Evolutionary conservation across 2,329 filamentous ascomycete species (phyloP).

Genomic region (Teratosphaeria gauchensis): DNA sequence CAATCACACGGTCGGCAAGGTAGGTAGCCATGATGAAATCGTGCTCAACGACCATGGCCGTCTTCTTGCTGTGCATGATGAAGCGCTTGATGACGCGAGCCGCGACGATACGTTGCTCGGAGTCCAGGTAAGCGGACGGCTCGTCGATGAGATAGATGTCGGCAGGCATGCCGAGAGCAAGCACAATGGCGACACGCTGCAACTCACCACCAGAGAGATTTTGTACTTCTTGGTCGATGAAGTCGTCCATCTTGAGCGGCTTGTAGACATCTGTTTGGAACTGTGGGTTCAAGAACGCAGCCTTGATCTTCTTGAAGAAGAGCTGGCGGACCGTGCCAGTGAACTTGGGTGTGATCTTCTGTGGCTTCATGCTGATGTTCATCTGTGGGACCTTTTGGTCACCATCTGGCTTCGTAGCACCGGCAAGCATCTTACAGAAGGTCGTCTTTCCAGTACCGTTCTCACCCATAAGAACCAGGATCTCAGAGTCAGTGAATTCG

Average conservation of each 20-base stretch:
- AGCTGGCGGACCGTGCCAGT: constrained; percentile 92
- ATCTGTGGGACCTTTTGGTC: constrained; percentile 72
- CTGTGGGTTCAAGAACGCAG: constrained; percentile 88
- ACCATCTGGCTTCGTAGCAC: constrained; percentile 82
- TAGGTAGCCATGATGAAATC: constrained; percentile 96
- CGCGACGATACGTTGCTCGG: constrained; percentile 96
- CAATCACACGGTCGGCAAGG: constrained; percentile 87
- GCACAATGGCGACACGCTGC: constrained; percentile 95
- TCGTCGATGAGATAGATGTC: constrained; percentile 99
- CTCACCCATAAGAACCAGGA: constrained; percentile 99
- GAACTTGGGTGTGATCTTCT: constrained; percentile 98
- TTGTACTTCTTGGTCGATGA: constrained; percentile 99
- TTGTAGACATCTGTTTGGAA: constrained; percentile 99
- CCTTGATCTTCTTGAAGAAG: constrained; percentile 99
- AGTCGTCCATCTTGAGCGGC: constrained; percentile 96
- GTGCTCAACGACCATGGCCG: constrained; percentile 98
- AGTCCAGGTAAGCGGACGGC: constrained; percentile 93
- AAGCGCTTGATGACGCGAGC: constrained; percentile 98
- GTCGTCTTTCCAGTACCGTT: constrained; percentile 99
- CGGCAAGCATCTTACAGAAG: constrained; percentile 92
- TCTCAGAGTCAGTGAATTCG: constrained; percentile 93
- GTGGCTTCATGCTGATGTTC: constrained; percentile 98
- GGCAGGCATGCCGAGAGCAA: constrained; percentile 88
- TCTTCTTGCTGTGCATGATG: constrained; percentile 99
- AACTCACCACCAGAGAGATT: constrained; percentile 98